Evolutionary conservation across 768 basidiomycete species (phyloP).

Genomic region (Filobasidium wieringae): DNA sequence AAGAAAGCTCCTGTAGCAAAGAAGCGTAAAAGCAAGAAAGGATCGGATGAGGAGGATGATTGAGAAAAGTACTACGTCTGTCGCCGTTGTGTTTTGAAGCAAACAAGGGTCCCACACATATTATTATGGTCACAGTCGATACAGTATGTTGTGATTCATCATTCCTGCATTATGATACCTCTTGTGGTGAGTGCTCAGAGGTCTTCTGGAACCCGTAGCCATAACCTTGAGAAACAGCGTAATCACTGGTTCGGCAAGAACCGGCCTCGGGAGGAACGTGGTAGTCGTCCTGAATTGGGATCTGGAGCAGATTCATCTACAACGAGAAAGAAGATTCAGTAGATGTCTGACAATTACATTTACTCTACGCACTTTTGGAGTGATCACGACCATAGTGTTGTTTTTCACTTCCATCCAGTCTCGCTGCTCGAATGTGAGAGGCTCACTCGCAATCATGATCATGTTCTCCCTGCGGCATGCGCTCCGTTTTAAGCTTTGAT

Average conservation of each 20-base stretch:
- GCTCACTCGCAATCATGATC: conserved; percentile 73
- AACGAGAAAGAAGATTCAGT: not conserved
- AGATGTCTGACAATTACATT: not conserved
- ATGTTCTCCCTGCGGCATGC: conserved; percentile 56
- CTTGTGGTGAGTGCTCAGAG: too few species aligned
- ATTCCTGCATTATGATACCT: too few species aligned
- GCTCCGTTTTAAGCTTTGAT: not conserved
- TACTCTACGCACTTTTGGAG: conserved; percentile 81
- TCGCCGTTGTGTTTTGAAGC: too few species aligned
- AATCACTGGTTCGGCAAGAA: conserved; percentile 61
- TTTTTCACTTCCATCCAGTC: conserved; percentile 99
- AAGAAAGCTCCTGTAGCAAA: conserved; percentile 1
- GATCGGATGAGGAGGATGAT: conserved; percentile 15
- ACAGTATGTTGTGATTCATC: too few species aligned
- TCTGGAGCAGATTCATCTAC: conserved; percentile 66
- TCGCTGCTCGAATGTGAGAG: conserved; percentile 90
- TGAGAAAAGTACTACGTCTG: conserved; percentile 1
- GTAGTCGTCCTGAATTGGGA: conserved; percentile 81
- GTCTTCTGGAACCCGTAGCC: conserved; percentile 5
- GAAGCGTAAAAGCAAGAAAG: conserved; percentile 6
- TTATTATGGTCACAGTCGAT: too few species aligned
- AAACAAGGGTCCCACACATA: too few species aligned
- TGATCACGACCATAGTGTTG: conserved; percentile 89
- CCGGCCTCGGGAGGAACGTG: conserved; percentile 80
- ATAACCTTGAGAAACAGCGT: conserved; percentile 69